Base-by-base conservation (phyloP, 169 alveolate genomes). In the Cryptosporidium canis region DNA sequence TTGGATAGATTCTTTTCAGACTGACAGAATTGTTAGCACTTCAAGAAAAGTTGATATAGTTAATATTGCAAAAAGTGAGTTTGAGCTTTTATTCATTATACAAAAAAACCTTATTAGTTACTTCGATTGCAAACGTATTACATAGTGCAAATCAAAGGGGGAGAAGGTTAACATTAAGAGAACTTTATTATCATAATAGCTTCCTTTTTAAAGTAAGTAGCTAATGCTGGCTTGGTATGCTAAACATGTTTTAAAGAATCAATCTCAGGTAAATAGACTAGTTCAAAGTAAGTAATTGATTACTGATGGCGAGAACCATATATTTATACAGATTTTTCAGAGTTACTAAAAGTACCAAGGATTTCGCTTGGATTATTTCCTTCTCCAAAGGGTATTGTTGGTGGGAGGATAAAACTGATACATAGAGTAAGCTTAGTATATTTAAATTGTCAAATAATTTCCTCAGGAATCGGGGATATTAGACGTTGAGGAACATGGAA, bases 381-480 rank as follows among this genome's bases (percentile, higher is more conserved):
- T 39, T 77, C 87, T 56, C 87, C 87, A 24, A 77, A 77, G 39
- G 87, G 87, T 41, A 77, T 58, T 56, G 41, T 77, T 58, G 87
- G 87, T 3, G 87, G 87, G 21, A 55, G 72, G 24, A 31, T 77
- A 27, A 61, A 55, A 77, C 41, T 77, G 5, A 37, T 55, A 37
- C 61, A 61, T 41, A 77, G 41, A 51, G 87, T 77, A 31, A 58
- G 70, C 1, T 48, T 51, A 3, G 1, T 0, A 6, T 51, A 7
- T n/a, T 51, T 14, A 51, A 33, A 31, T 16, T 29, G n/a, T 70
- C 41, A 35, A 61, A n/a, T 45, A n/a, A 68, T 29, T 31, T 47
- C 35, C 11, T 44, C 47, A 77, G 87, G 39, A 77, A 31, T 58
- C 72, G 14, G 87, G 58, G 16, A 31, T 41, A 14, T 41, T 77